Percentiles rank a stretch among this genome's conserved stretches.
Evolutionary conservation across 208 protist genomes (phyloP).

Genomic region (Acanthamoeba healyi): DNA sequence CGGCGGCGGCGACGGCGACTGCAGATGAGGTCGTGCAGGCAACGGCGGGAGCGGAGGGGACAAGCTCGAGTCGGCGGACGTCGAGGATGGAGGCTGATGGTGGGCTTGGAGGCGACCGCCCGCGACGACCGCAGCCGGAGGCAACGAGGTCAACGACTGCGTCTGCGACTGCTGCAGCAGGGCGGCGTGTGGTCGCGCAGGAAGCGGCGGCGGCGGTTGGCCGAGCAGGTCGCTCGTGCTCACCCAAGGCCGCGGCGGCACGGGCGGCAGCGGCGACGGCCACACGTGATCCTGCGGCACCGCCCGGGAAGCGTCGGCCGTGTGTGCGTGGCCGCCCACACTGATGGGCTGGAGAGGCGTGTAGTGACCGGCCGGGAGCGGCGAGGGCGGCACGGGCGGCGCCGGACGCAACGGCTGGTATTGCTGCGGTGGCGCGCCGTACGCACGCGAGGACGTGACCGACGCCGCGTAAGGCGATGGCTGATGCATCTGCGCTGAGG

Average conservation of each 20-base stretch:
- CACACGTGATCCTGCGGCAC: not conserved
- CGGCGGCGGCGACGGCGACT: not conserved
- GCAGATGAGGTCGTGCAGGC: not conserved
- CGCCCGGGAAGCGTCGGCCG: not conserved
- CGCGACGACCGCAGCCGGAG: not conserved
- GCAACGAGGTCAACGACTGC: too few relatives aligned
- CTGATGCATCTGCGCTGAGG: too few relatives aligned
- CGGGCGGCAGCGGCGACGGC: not conserved
- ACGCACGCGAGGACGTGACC: not conserved
- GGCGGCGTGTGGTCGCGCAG: not conserved
- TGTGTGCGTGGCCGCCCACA: not conserved
- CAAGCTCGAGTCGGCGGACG: not conserved
- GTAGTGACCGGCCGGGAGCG: not conserved
- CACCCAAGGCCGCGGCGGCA: constrained; percentile 24
- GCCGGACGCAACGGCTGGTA: not conserved
- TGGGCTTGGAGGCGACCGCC: too few relatives aligned
- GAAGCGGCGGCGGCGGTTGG: not conserved
- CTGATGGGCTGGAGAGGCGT: not conserved
- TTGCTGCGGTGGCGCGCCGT: not conserved
- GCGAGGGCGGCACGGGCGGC: not conserved
- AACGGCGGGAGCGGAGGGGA: not conserved
- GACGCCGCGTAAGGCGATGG: not conserved
- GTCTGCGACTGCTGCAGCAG: too few relatives aligned
- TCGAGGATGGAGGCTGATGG: too few relatives aligned
- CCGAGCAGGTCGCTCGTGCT: not conserved